Base-by-base conservation (phyloP, 768 basidiomycete species). In the Botryobasidium botryosum region DNA sequence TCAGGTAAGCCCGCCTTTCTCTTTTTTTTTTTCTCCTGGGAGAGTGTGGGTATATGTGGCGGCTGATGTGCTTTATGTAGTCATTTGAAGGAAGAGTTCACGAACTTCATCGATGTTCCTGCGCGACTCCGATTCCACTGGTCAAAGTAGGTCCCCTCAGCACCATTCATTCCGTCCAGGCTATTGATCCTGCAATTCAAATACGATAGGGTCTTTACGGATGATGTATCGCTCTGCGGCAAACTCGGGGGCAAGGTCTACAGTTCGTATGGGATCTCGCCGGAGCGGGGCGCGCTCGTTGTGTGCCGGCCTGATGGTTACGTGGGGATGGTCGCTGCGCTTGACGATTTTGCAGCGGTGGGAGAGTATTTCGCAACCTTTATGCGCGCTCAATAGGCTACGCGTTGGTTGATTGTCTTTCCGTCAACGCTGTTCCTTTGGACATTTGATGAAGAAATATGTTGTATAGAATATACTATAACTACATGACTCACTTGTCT, bases 191-290 rank as follows among this genome's bases (percentile, higher is more conserved):
- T 36, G 12, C 26, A 5, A 0, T 18, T 32, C 44, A 36, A 36
- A 18, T 45, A 27, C 18, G 13, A 31, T 28, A 81, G 79, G 57
- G 69, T 76, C 5, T 62, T 75, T 25, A 61, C 77, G 10, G 79
- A 82, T 47, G 76, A 75, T 45, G 56, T 51, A 2, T 69, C 74
- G 48, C 48, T 67, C 26, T 59, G 56, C 13, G 68, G 66, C 3
- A 54, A 44, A 3, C 54, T 61, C 18, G 74, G 73, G 21, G 75
- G 75, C 3, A 63, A 64, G 28, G 75, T 71, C 3, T 79, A 80
- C 55, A 50, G 57, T 0, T 64, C 66, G 21, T 78, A 72, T 50
- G 77, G 77, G 0, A 65, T 77, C 36, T 57, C 62, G 26, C 46
- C 59, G 4, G 50, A 51, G 40, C 75, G 75, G 15, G 71, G 67